Evolutionary conservation across 257 asterid genomes (phyloP), one percentile per base, ranked within the genome.

Genomic region (Gentiana macrophylla): DNA sequence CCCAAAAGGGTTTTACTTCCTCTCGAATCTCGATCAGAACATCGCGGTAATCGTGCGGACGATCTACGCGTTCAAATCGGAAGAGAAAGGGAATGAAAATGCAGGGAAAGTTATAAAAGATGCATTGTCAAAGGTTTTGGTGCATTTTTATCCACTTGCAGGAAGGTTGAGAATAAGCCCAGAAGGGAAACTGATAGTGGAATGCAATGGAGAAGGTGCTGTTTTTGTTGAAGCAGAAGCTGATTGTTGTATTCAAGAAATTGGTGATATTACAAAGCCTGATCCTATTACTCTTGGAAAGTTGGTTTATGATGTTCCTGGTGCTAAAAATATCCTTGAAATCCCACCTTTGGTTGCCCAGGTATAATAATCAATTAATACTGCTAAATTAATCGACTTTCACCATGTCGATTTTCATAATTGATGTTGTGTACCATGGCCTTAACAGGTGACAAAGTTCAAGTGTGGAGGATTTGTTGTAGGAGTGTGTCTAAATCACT

Each of bases 261-360:
- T 90, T 1, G 95, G 95, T 3, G 94, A 90, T 24, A 80, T 74
- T 37, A 80, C 91, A 0, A 86, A 71, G 75, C 96, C 98, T 64
- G 95, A 86, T 72, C 96, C 96, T 2, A 57, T 68, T 4, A 77
- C 84, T 32, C 92, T 82, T 5, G 95, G 95, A 4, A 84, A 82
- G 78, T 85, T 90, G 8, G 94, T 86, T 59, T 84, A 86, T 46
- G 95, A 90, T n/a, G 65, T 82, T 55, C 96, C 98, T 3, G 89
- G 80, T 2, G 96, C 95, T 3, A 59, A 64, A 53, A 74, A 76
- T 55, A 60, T 82, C 32, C 79, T 90, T 37, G 77, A 86, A 59
- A 80, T 86, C 50, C 98, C 98, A n/a, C 98, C 94, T 53, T 56
- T 90, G 41, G 81, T 78, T 4, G 98, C 77, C 69, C 98, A 90